Base-by-base conservation (phyloP, 1,139 yeast genomes). In the Petasospora rhodanensis region DNA sequence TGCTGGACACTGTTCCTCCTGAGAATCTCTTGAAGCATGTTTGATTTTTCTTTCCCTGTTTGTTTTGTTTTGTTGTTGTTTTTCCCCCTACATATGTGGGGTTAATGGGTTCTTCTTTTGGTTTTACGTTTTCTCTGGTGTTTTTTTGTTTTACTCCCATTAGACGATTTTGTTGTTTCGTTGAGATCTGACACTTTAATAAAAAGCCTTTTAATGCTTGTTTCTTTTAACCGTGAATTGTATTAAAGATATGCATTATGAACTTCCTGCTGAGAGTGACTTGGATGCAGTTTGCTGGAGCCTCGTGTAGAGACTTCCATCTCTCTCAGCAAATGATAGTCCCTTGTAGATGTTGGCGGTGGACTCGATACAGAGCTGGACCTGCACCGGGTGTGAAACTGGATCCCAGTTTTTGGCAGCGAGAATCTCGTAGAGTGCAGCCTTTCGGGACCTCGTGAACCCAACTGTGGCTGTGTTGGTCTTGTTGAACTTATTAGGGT, bases 351-450 rank as follows among this genome's bases (percentile, higher is more conserved):
- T 23, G 4, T 27, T 24, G 4, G 19, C 13, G 0, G 49, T 32
- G 8, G 28, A 29, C 5, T 37, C 31, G 6, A 51, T 29, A 18
- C 47, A 43, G 18, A 45, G 18, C 22, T 44, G 41, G 1, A 43
- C 49, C 20, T 49, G 54, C 4, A 39, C 7, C 5, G 54, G 51
- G 7, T 46, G 44, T 3, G 43, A 58, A 35, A 62, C 62, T 37
- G 41, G 52, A 34, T 64, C 62, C 87, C 95, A 80, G 51, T 82
- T 85, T 37, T 74, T 74, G 5, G 89, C 81, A 0, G 96, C 79
- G 17, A 89, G 58, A 14, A 87, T 57, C 47, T 73, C 70, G 89
- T 96, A 89, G 21, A 89, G 66, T 1, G 86, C 76, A 1, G 91
- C 77, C 51, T 85, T 86, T 37, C 96, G 68, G 34, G 60, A 60